Evolutionary conservation across 305 asterid genomes (phyloP).

Genomic region (Fraxinus ornus): DNA sequence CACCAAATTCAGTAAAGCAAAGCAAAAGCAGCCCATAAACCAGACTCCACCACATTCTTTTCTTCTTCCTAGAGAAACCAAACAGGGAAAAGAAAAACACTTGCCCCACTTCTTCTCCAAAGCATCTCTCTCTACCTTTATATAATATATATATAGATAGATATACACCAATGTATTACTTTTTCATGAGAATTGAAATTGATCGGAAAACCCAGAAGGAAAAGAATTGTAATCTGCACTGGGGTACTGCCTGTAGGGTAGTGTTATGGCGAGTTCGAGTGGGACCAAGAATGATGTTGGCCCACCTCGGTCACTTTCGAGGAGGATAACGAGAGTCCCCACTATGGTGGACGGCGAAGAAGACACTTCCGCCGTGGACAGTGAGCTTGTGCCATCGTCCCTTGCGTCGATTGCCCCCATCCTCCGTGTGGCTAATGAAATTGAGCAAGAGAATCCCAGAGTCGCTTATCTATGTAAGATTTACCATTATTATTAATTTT

Average conservation of each 20-base stretch:
- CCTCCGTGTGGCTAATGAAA: slow-evolving; percentile 92
- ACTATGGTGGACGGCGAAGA: slow-evolving; percentile 68
- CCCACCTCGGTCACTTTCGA: slow-evolving; percentile 56
- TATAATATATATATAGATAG: slow-evolving; percentile 12
- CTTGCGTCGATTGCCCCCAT: slow-evolving; percentile 82
- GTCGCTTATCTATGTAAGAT: slow-evolving; percentile 91
- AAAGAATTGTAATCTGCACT: slow-evolving; percentile 15
- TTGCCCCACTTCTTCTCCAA: slow-evolving; percentile 63
- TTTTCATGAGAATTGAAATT: slow-evolving; percentile 28
- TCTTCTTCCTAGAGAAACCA: slow-evolving; percentile 56
- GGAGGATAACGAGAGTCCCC: slow-evolving; percentile 56
- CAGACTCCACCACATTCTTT: slow-evolving; percentile 53
- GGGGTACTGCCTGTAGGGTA: slow-evolving; percentile 18
- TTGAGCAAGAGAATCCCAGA: slow-evolving; percentile 60
- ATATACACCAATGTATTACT: slow-evolving; percentile 25
- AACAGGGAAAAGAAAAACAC: slow-evolving; percentile 27
- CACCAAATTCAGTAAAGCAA: slow-evolving; percentile 32
- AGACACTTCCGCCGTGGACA: slow-evolving; percentile 61
- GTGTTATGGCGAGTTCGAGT: slow-evolving; percentile 85
- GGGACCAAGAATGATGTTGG: slow-evolving; percentile 69
- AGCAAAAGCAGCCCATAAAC: slow-evolving; percentile 21
- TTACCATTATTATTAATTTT: not conserved
- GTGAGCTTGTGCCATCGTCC: slow-evolving; percentile 94
- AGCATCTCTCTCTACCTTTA: slow-evolving; percentile 40
- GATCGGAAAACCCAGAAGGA: slow-evolving; percentile 11